These are phyloP conservation scores for Chamaenerion angustifolium DNA, from an alignment of 345 rosid species.

Conservation along the genomic window DNA sequence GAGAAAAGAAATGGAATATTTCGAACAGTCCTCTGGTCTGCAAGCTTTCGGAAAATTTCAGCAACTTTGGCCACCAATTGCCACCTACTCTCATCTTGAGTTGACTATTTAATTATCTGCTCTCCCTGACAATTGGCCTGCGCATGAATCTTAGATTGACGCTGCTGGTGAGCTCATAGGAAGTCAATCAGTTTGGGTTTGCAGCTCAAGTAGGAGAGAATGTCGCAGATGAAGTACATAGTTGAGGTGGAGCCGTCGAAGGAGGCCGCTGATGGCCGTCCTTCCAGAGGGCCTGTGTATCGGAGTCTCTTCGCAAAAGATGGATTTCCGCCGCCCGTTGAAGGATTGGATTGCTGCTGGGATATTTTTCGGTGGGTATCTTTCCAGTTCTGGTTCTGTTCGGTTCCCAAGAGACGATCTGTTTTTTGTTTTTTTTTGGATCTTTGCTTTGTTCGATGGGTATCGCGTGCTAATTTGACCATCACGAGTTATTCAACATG, in stretches of 20 bases:
- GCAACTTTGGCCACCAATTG: neutral
- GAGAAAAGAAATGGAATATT: too few species aligned
- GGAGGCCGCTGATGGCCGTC: constrained; percentile 46
- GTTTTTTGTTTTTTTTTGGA: neutral
- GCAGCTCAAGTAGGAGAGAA: constrained; percentile 3
- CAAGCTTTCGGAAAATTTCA: neutral
- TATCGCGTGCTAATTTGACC: too few species aligned
- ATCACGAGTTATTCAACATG: neutral
- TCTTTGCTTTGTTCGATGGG: neutral
- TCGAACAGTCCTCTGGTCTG: too few species aligned
- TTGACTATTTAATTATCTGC: too few species aligned
- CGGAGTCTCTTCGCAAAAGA: constrained; percentile 64
- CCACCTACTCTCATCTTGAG: neutral
- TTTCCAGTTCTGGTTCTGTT: constrained; percentile 2
- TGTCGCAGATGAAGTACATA: constrained; percentile 36
- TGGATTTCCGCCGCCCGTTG: constrained; percentile 66
- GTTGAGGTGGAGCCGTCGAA: constrained; percentile 62
- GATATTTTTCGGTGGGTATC: constrained; percentile 71
- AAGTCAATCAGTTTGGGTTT: too few species aligned
- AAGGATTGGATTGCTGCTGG: constrained; percentile 84
- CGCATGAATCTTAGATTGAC: too few species aligned
- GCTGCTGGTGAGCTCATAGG: too few species aligned
- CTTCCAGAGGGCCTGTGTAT: constrained; percentile 79
- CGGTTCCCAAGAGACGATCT: constrained; percentile 3
- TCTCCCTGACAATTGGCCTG: too few species aligned